These are phyloP conservation scores for Polyporus arcularius DNA, from an alignment of 768 basidiomycete genomes.

Conservation along the genomic window DNA sequence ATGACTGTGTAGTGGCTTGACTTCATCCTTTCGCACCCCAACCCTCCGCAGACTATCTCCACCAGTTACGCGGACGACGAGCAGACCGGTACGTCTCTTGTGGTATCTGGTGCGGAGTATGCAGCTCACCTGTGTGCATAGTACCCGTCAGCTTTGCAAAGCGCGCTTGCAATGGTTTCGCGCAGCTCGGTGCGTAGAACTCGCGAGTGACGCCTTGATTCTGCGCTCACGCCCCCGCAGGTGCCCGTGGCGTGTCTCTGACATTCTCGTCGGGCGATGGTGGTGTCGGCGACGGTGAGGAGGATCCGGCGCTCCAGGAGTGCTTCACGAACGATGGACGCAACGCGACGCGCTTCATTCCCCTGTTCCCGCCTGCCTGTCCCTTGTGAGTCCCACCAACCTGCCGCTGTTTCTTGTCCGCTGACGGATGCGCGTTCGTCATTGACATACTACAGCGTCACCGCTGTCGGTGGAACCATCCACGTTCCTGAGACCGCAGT, in stretches of 20 bases:
- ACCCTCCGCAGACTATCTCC: conserved; percentile 61
- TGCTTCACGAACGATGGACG: conserved; percentile 63
- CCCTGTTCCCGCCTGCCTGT: conserved; percentile 59
- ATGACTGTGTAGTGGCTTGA: conserved; percentile 55
- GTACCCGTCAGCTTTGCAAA: conserved; percentile 59
- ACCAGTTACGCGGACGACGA: conserved; percentile 77
- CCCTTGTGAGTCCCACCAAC: conserved; percentile 34
- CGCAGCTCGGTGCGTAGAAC: conserved; percentile 54
- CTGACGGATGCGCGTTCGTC: not conserved
- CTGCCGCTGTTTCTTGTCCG: not conserved
- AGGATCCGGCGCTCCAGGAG: conserved; percentile 49
- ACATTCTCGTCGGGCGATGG: conserved; percentile 67
- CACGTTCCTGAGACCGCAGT: conserved; percentile 60
- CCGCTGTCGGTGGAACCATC: conserved; percentile 68
- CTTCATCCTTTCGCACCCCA: conserved; percentile 47
- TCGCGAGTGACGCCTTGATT: not conserved
- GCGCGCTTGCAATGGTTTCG: conserved; percentile 62
- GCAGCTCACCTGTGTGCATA: conserved; percentile 21
- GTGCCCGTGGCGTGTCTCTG: conserved; percentile 65
- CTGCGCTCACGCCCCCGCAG: conserved; percentile 30
- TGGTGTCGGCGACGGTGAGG: conserved; percentile 67
- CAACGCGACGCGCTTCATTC: conserved; percentile 53
- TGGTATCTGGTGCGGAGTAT: conserved; percentile 41
- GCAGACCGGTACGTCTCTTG: conserved; percentile 51
- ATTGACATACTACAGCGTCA: conserved; percentile 48